These are phyloP conservation scores for Pachysandra terminalis DNA, from an alignment of 164 flowering plant genomes.

Conservation along the genomic window DNA sequence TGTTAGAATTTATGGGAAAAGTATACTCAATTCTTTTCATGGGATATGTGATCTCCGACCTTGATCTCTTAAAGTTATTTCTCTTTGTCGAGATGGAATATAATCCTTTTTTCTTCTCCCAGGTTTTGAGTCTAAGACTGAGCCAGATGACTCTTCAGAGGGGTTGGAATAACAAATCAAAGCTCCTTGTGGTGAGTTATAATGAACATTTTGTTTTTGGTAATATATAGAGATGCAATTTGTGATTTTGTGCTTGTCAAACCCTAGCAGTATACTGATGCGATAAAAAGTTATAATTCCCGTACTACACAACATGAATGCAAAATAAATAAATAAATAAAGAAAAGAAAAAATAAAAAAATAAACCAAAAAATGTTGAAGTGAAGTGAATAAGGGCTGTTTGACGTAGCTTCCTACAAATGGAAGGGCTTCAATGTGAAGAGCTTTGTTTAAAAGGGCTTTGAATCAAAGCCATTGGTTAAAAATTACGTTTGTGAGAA, in stretches of 20 bases:
- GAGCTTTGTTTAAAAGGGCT: too few species aligned
- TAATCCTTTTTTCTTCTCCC: conserved; percentile 16
- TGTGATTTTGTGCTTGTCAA: background rate
- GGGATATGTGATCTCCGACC: background rate
- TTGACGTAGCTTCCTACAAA: too few species aligned
- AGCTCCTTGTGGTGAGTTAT: conserved; percentile 88
- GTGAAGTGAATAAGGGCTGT: too few species aligned
- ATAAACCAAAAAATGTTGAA: too few species aligned
- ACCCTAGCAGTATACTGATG: background rate
- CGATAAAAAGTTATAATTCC: background rate
- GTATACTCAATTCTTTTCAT: conserved; percentile 28
- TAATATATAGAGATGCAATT: background rate
- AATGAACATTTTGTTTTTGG: background rate
- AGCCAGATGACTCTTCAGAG: conserved; percentile 99
- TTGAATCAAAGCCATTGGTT: too few species aligned
- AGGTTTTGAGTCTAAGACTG: conserved; percentile 86
- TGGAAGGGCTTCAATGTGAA: too few species aligned
- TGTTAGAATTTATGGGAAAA: conserved; percentile 93
- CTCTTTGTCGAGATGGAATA: background rate
- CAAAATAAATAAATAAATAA: too few species aligned
- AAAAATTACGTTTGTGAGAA: too few species aligned
- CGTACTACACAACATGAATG: background rate
- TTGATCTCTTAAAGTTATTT: too few species aligned
- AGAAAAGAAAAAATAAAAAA: too few species aligned
- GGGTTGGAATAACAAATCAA: conserved; percentile 99